Base-by-base conservation (phyloP, 192 early-diverging fungal species). In the Podila verticillata region DNA sequence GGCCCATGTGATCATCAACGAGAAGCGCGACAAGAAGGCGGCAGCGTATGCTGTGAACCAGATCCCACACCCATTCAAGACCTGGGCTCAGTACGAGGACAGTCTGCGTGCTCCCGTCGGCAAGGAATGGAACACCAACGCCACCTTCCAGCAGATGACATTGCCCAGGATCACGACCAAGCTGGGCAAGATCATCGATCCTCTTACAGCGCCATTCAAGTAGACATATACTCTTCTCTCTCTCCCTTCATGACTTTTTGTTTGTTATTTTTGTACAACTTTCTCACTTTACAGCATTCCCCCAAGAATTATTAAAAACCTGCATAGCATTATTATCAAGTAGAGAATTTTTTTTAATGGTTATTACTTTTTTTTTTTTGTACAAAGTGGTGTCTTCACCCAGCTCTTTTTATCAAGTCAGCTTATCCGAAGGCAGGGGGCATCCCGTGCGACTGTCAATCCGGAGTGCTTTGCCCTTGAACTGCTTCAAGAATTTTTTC, bases 61-160 rank as follows among this genome's bases (percentile, higher is more conserved):
- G 59, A 86, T 97, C 61, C 97, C 97, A 9, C 91, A 93, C 84
- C 95, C 95, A 17, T 98, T 92, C 87, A 90, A 90, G 69, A 93
- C 83, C 7, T 74, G 86, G 61, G 93, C 95, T 61, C 96, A 98
- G 83, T 98, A 98, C 81, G 97, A 99, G 75, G 86, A 90, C 34
- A 91, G 89, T 7, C 83, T 98, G 67, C 88, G 91, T 32, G 85
- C 88, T 57, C 97, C 98, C 34, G 66, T 99, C n/a, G 98, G 98
- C 56, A 93, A 92, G 77, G 97, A 99, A 84, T 99, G 98, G 98
- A 96, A 96, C 75, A 95, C 98, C 3, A 83, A 85, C 30, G 85
- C 86, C 49, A 86, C 91, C 5, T 92, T 92, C 81, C 84, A 87
- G 15, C 91, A 90, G 83, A 84, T 93, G 69, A 92, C 91, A 62